Base-by-base conservation (phyloP, 495 filamentous ascomycete species). In the Aspergillus steynii region DNA sequence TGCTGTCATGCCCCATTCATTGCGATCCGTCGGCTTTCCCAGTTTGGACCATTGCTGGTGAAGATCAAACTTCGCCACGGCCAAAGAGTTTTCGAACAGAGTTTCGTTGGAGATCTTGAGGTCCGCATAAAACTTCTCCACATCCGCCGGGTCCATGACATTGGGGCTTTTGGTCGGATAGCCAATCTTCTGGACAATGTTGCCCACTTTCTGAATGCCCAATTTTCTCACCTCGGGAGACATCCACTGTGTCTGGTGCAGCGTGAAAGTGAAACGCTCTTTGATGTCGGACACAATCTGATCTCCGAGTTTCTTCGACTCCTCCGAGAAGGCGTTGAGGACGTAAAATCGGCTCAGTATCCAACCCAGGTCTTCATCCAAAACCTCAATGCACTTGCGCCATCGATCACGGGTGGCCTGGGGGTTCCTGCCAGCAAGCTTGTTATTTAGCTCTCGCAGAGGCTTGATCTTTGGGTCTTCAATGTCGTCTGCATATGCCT, bases 181-280 rank as follows among this genome's bases (percentile, higher is more conserved):
- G 4, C 88, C 89, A 48, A 92, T 90, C 66, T 91, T 90, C 69
- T 90, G 86, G 32, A 84, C 74, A 61, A 91, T 90, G 53, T 88
- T 88, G 59, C 85, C 80, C 20, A 90, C 85, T 68, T 92, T 92
- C 60, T 87, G 71, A 49, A 83, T 83, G 32, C 86, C 88, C 27
- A 85, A 69, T 58, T 85, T 76, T 48, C 83, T 82, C 29, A 89
- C 84, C 48, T 84, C 82, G 7, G 86, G 74, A 59, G 85, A 85
- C 87, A 92, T 90, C 89, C 89, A 92, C 15, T 75, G 70, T 6
- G 87, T 80, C 25, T 71, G 76, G 49, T 82, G 76, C 27, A 92
- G 69, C 48, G 82, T 87, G 60, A 82, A 78, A 27, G 83, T 77
- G 65, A 89, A 91, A 55, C 83, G 81, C 34, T 79, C 77, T 67